Conservation (phyloP, 371 early-diverging fungal species). For the Basidiobolus heterosporus region DNA sequence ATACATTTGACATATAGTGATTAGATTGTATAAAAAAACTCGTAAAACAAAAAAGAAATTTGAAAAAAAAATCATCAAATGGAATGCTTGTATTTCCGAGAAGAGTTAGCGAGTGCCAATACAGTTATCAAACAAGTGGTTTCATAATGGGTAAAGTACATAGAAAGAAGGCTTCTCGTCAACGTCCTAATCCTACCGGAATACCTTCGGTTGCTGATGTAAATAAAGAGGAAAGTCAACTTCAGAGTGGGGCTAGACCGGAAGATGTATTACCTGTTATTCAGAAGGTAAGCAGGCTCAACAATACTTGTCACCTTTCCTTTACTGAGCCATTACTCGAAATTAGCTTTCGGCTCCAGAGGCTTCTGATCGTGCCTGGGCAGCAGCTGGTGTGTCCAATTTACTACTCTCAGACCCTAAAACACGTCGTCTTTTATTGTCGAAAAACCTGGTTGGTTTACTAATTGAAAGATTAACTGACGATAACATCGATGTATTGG, state of each 20-base stretch:
- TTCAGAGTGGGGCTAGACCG: not conserved
- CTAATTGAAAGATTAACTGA: conserved; percentile 58
- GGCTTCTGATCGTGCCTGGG: conserved; percentile 71
- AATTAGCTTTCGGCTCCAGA: conserved; percentile 37
- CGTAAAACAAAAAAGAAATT: no score
- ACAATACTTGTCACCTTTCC: not conserved
- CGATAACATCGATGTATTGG: conserved; percentile 46
- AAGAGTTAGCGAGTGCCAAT: no score
- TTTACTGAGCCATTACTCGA: conserved; percentile 3
- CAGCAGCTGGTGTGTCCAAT: conserved; percentile 70
- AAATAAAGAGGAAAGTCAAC: not conserved
- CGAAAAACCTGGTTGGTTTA: conserved; percentile 41
- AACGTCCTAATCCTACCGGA: conserved; percentile 3
- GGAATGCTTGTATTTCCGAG: no score
- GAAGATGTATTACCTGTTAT: conserved; percentile 2
- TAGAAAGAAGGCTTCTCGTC: not conserved
- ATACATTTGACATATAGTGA: not conserved
- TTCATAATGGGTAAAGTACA: not conserved
- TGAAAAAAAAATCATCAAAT: no score
- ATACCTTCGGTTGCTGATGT: not conserved
- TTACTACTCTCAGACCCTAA: conserved; percentile 36
- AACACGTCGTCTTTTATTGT: conserved; percentile 49
- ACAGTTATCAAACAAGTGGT: no score
- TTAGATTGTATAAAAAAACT: no score
- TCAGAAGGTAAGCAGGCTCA: not conserved